Evolutionary conservation across 108 stramenopile genomes (phyloP).

Genomic region (Fragilaria radians): DNA sequence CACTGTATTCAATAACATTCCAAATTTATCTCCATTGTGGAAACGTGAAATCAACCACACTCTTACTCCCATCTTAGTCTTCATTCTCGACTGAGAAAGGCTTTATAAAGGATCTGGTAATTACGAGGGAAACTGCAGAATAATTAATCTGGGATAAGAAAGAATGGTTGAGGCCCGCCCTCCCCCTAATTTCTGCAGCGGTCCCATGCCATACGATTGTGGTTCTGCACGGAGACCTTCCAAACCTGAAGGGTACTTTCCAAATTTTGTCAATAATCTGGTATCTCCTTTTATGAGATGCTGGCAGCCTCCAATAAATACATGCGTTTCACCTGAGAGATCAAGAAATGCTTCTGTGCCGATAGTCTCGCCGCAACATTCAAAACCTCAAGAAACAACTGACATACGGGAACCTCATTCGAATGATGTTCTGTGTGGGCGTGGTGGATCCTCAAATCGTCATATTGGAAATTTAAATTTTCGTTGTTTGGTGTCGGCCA

Average conservation of each 20-base stretch:
- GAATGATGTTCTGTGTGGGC: constrained; percentile 78
- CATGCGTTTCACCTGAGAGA: constrained; percentile 9
- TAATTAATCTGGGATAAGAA: background rate
- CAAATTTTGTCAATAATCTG: constrained; percentile 7
- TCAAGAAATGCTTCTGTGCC: background rate
- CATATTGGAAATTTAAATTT: constrained; percentile 79
- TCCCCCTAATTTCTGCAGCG: background rate
- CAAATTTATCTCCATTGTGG: no score
- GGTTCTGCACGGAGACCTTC: background rate
- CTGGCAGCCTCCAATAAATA: constrained; percentile 18
- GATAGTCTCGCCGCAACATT: constrained; percentile 3
- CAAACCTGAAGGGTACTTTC: background rate
- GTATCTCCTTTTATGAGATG: constrained; percentile 28
- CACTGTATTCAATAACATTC: no score
- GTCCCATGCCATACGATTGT: constrained; percentile 3
- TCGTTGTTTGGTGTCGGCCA: constrained; percentile 55
- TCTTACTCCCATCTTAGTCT: no score
- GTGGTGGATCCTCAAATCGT: constrained; percentile 73
- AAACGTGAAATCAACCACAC: no score
- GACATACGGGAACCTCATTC: constrained; percentile 33
- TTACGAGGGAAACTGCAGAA: no score
- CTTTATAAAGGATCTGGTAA: no score
- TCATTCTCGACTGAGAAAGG: no score
- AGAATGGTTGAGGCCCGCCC: background rate
- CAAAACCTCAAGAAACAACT: background rate